Percentiles rank a stretch among this genome's conserved stretches.
These are phyloP conservation scores for Euphorbia pulcherrima DNA, from an alignment of 345 rosid genomes.

Conservation along the genomic window DNA sequence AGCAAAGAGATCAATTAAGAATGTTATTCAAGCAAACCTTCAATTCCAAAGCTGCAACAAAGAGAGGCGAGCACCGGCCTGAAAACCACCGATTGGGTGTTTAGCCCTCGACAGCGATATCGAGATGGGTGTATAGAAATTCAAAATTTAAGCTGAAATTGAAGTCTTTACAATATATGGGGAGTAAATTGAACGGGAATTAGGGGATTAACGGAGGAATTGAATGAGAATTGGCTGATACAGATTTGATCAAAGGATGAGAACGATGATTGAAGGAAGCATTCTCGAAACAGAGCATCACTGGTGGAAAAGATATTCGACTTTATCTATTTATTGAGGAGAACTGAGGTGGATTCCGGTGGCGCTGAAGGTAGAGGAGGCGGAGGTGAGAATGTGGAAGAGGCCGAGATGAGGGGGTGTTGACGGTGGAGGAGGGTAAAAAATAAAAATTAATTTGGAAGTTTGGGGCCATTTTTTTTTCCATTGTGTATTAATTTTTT, in stretches of 20 bases:
- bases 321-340: too few relatives aligned
- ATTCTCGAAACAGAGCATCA: too few relatives aligned
- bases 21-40: not conserved
- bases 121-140: not conserved
- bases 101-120: not conserved
- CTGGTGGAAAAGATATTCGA: too few relatives aligned
- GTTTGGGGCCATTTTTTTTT: too few relatives aligned
- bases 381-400: too few relatives aligned
- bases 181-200: not conserved
- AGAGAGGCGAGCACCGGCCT: too few relatives aligned
- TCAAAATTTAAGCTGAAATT: not conserved
- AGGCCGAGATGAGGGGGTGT: too few relatives aligned
- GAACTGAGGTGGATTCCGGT: too few relatives aligned
- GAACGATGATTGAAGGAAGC: slow-evolving; percentile 3
- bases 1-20: not conserved
- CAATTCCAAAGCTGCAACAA: not conserved
- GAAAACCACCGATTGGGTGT: not conserved
- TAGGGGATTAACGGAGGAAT: slow-evolving; percentile 15
- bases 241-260: slow-evolving; percentile 14
- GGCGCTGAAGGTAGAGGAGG: too few relatives aligned
- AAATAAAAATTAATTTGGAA: too few relatives aligned
- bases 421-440: too few relatives aligned
- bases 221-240: not conserved
- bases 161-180: not conserved
- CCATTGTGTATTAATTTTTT: too few relatives aligned